phyloP scores from a whole-genome alignment of 306 rosid species.

The Vigna trinervia region DNA sequence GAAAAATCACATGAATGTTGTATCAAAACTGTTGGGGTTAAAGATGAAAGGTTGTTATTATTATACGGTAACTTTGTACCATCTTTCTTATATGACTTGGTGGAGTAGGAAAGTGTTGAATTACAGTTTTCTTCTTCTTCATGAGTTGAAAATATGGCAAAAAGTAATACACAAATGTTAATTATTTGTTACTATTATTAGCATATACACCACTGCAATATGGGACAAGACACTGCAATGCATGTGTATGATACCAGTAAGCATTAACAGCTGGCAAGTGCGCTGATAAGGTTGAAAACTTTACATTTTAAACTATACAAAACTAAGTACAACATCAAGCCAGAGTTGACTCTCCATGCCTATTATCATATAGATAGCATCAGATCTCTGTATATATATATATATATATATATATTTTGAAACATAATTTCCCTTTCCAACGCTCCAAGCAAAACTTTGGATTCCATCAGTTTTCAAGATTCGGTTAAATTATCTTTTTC shows the following conservation, averaged over 20 bases:
- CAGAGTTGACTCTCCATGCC: constrained; percentile 39
- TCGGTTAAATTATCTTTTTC: constrained; percentile 30
- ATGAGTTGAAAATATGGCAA: neutral
- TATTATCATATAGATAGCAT: neutral
- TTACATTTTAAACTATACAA: neutral
- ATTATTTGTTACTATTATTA: neutral
- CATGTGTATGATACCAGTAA: neutral
- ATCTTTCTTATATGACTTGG: neutral
- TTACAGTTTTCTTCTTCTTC: neutral
- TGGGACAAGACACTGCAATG: neutral
- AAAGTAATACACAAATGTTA: neutral
- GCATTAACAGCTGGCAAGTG: constrained; percentile 9
- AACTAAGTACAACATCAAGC: neutral
- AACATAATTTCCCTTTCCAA: constrained; percentile 6
- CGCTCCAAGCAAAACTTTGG: constrained; percentile 43
- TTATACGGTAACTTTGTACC: neutral
- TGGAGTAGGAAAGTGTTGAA: neutral
- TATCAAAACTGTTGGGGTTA: no score
- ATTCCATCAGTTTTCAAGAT: constrained; percentile 42
- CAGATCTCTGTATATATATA: constrained; percentile 8
- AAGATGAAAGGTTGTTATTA: no score
- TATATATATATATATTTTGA: neutral
- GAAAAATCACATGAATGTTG: no score
- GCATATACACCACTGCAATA: neutral
- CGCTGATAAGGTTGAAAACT: constrained; percentile 22